Base-by-base conservation (phyloP, 495 filamentous ascomycete species). In the Podospora appendiculata region DNA sequence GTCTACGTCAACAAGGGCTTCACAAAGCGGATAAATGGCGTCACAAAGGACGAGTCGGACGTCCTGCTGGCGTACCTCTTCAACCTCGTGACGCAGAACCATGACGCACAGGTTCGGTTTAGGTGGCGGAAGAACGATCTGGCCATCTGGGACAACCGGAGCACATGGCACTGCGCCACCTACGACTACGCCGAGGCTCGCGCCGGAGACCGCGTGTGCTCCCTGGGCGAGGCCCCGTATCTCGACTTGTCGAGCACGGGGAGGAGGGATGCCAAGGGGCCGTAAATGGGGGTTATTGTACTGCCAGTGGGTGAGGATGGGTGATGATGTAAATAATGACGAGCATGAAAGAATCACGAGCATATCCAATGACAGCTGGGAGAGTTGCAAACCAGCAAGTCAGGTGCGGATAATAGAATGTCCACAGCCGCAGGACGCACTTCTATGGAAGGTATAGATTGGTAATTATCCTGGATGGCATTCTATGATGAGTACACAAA, bases 1-100 rank as follows among this genome's bases (percentile, higher is more conserved):
- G 72, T 92, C 9, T 92, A 87, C 62, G 74, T 88, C 59, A 90
- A 90, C 64, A 84, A 84, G 4, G 87, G 88, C 38, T 91, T 93
- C 64, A 85, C 89, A 49, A 89, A 81, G 55, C 79, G 80, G 45
- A 87, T 91, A 53, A 74, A 86, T 36, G 87, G 88, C 1, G 64
- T 93, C 14, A 86, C 87, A 43, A 82, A 84, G 46, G 76, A 75
- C 49, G 86, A 89, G 69, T 83, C 81, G 16, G 83, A 89, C 54
- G 72, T 78, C 10, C 82, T 90, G 48, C 71, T 89, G 16, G 55
- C 68, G 7, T 83, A 84, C 39, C 78, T 90, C 33, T 85, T 82
- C 49, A 80, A 87, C 58, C 66, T 89, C 44, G 67, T 87, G 43
- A 61, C 76, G 11, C 62, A 71, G 46, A 70, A 69, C 4, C 81